phyloP scores from a whole-genome alignment of 495 filamentous ascomycete species.

The Penicillium pancosmium region DNA sequence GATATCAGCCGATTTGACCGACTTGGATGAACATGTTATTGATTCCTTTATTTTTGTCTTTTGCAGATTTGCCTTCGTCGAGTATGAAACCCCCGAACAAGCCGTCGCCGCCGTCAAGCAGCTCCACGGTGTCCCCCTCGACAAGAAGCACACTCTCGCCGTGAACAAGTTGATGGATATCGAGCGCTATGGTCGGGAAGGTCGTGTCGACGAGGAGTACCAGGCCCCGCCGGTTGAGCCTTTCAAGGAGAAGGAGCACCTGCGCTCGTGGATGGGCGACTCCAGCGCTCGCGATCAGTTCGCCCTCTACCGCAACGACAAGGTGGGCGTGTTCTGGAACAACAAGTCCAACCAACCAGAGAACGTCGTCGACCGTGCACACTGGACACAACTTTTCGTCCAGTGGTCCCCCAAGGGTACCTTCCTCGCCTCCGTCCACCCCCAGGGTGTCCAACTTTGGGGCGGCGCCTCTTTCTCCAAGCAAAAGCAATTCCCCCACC shows the following conservation, averaged over 20 bases:
- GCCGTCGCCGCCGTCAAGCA: slow-evolving; percentile 84
- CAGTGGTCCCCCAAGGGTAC: slow-evolving; percentile 97
- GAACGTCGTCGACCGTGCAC: slow-evolving; percentile 80
- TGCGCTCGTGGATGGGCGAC: slow-evolving; percentile 90
- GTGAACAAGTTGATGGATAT: slow-evolving; percentile 99
- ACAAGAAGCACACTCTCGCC: slow-evolving; percentile 91
- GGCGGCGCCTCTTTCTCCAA: slow-evolving; percentile 86
- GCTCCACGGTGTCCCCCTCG: slow-evolving; percentile 79
- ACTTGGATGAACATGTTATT: slow-evolving; percentile 13
- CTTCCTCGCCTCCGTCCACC: slow-evolving; percentile 90
- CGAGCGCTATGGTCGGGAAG: slow-evolving; percentile 92
- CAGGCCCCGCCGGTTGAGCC: slow-evolving; percentile 72
- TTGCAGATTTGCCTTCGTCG: slow-evolving; percentile 86
- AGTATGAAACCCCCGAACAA: slow-evolving; percentile 91
- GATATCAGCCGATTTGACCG: background rate
- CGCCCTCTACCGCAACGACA: slow-evolving; percentile 84
- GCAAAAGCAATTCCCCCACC: slow-evolving; percentile 90
- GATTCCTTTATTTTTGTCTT: slow-evolving; percentile 11
- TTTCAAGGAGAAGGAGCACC: slow-evolving; percentile 90
- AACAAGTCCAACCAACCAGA: slow-evolving; percentile 91
- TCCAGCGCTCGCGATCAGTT: slow-evolving; percentile 88
- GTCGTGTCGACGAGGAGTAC: slow-evolving; percentile 89
- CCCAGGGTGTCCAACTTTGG: slow-evolving; percentile 96
- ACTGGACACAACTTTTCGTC: slow-evolving; percentile 97
- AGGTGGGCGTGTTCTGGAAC: slow-evolving; percentile 96